These are phyloP conservation scores for Gardenia jasminoides DNA, from an alignment of 257 asterid species.

Conservation along the genomic window DNA sequence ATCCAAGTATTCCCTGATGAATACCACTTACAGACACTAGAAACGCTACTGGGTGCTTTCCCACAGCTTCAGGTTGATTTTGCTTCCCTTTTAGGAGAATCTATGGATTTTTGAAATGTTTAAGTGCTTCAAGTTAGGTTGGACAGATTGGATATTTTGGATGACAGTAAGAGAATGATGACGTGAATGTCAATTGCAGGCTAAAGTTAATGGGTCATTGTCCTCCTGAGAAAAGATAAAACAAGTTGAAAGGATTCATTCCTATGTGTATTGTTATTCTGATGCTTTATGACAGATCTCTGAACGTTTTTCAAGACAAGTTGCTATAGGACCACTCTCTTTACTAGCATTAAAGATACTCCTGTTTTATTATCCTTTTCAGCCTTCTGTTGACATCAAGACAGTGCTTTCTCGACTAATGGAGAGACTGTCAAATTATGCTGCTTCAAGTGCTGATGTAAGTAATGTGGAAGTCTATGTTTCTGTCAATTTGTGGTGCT, in stretches of 20 bases:
- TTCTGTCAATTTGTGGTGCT: background rate
- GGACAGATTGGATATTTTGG: background rate
- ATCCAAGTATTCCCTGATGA: constrained; percentile 99
- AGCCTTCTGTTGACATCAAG: constrained; percentile 92
- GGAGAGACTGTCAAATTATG: constrained; percentile 98
- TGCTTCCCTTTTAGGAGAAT: constrained; percentile 7
- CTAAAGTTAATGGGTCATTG: background rate
- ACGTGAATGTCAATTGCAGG: background rate
- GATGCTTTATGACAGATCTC: background rate
- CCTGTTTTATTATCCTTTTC: constrained; percentile 31
- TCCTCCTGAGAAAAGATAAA: background rate
- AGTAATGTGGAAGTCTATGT: constrained; percentile 25
- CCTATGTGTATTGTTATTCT: background rate
- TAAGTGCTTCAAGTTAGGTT: background rate
- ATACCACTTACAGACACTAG: constrained; percentile 96
- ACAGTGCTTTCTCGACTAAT: constrained; percentile 91
- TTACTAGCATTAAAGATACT: background rate
- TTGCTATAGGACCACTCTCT: background rate
- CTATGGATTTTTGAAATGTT: background rate
- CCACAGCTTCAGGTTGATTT: constrained; percentile 93
- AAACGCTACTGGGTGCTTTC: constrained; percentile 87
- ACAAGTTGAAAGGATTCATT: background rate
- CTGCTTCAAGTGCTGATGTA: constrained; percentile 93
- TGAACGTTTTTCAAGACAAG: background rate
- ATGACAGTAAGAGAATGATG: background rate